Conservation (phyloP, 2,329 filamentous ascomycete species). For the Talaromyces sp. region DNA sequence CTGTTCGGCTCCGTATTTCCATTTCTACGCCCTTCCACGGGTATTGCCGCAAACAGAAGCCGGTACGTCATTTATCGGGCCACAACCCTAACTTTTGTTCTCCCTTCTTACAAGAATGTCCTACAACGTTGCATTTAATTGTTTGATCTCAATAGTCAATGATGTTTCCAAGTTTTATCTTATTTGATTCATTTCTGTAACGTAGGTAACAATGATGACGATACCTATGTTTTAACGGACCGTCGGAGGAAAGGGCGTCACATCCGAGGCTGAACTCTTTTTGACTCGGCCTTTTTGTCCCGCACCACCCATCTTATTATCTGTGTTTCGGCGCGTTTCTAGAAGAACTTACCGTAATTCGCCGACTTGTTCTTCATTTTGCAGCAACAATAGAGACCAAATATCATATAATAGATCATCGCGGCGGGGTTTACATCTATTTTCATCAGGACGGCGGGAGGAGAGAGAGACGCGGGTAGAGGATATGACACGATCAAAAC, state of each 20-base stretch:
- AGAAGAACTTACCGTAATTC: not conserved
- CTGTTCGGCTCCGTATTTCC: not conserved
- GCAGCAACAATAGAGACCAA: not conserved
- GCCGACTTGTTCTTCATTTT: too few relatives aligned
- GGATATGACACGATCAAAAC: constrained; percentile 7
- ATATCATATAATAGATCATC: not conserved
- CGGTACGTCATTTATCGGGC: not conserved
- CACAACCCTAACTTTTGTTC: not conserved
- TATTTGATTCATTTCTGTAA: not conserved
- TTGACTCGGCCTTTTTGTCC: not conserved
- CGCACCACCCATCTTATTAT: not conserved
- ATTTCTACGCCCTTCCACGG: constrained; percentile 3
- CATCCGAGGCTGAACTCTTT: not conserved
- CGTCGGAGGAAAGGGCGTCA: not conserved
- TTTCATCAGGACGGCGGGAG: not conserved
- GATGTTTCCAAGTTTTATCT: not conserved
- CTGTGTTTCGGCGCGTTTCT: not conserved
- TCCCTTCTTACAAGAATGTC: not conserved
- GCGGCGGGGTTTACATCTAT: not conserved
- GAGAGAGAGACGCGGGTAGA: not conserved
- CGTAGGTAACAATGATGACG: not conserved
- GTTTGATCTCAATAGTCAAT: too few relatives aligned
- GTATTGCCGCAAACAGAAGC: constrained; percentile 1
- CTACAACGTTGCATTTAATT: not conserved
- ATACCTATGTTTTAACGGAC: not conserved